Conservation (phyloP, 768 basidiomycete species). For the Cyathus striatus region DNA sequence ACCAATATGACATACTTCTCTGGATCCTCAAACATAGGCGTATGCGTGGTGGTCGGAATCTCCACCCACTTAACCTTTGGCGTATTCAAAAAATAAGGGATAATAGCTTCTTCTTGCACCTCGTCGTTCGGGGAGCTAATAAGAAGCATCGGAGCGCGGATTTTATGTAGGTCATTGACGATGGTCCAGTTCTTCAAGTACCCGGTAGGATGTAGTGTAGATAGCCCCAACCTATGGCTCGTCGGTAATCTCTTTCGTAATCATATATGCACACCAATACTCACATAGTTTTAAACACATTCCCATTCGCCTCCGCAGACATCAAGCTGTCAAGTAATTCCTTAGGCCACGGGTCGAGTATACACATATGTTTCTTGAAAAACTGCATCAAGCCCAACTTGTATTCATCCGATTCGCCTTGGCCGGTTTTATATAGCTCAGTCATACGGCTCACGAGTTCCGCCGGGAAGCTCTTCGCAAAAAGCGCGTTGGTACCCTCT, state of each 20-base stretch:
- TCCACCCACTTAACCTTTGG: constrained; percentile 29
- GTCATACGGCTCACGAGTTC: constrained; percentile 19
- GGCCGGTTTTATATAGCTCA: constrained; percentile 20
- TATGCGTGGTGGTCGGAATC: constrained; percentile 21
- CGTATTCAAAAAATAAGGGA: constrained; percentile 17
- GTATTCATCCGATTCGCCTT: constrained; percentile 21
- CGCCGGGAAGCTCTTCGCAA: constrained; percentile 18
- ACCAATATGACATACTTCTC: constrained; percentile 8
- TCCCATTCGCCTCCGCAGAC: constrained; percentile 18
- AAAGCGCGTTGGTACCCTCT: constrained; percentile 15
- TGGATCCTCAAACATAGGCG: constrained; percentile 16
- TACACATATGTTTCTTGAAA: constrained; percentile 26
- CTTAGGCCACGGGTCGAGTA: constrained; percentile 24
- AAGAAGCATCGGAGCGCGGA: constrained; percentile 15
- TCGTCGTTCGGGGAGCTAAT: constrained; percentile 10
- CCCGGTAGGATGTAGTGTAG: constrained; percentile 23
- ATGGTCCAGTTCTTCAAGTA: constrained; percentile 16
- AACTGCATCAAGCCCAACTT: constrained; percentile 20
- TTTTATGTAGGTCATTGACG: constrained; percentile 14
- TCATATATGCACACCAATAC: constrained; percentile 2
- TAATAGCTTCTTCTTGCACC: constrained; percentile 12
- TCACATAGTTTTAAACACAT: constrained; percentile 26
- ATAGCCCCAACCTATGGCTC: constrained; percentile 25
- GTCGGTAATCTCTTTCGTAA: not conserved
- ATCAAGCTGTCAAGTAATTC: constrained; percentile 21